Conservation (phyloP, 805 yeast genomes). For the Candida tibetensis region DNA sequence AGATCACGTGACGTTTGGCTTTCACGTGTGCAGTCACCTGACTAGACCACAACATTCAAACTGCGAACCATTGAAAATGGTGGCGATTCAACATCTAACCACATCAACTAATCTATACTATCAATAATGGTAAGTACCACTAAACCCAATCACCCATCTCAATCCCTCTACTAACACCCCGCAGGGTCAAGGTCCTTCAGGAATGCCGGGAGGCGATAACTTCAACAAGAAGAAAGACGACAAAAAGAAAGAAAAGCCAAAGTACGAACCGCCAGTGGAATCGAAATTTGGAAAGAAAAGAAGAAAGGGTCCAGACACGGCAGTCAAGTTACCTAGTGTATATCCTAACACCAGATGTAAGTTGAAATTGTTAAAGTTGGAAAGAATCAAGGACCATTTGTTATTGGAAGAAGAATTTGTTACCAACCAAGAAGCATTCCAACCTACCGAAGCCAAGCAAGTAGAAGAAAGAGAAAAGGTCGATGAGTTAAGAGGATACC, state of each 20-base stretch:
- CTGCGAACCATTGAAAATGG: neutral
- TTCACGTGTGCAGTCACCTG: no score
- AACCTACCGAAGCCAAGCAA: slow-evolving; percentile 94
- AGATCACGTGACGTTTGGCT: no score
- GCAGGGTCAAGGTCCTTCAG: slow-evolving; percentile 56
- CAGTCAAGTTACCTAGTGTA: slow-evolving; percentile 78
- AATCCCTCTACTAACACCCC: slow-evolving; percentile 10
- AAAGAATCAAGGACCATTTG: slow-evolving; percentile 93
- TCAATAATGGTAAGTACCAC: slow-evolving; percentile 11
- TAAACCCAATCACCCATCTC: neutral
- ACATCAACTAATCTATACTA: slow-evolving; percentile 2
- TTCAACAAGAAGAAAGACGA: slow-evolving; percentile 51
- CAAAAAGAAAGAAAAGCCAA: slow-evolving; percentile 80
- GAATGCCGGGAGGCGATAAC: slow-evolving; percentile 51
- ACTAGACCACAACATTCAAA: no score
- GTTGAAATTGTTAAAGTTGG: slow-evolving; percentile 84
- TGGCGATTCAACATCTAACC: slow-evolving; percentile 6
- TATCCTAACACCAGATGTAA: slow-evolving; percentile 93
- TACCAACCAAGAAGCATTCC: slow-evolving; percentile 88
- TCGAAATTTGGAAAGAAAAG: slow-evolving; percentile 90
- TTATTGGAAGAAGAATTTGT: slow-evolving; percentile 95
- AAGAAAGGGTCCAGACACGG: slow-evolving; percentile 89
- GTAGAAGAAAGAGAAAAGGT: slow-evolving; percentile 94
- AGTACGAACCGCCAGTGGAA: slow-evolving; percentile 98
- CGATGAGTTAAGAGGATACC: slow-evolving; percentile 93